Percentiles rank a stretch among this genome's conserved stretches.
Evolutionary conservation across 306 rosid genomes (phyloP).

Genomic region (Inga laurina): DNA sequence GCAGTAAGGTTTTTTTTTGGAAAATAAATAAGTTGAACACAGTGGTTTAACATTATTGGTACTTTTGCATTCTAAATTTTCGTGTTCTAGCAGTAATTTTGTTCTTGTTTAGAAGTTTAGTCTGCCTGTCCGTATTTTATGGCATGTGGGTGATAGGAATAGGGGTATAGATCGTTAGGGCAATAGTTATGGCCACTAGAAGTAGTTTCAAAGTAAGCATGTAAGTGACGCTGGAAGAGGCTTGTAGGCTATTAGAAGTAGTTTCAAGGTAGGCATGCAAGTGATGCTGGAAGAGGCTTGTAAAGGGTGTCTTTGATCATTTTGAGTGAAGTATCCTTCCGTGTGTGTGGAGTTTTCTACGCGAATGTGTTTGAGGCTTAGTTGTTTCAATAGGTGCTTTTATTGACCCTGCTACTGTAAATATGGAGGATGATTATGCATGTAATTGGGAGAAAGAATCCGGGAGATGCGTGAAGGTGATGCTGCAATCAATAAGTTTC

Average conservation of each 20-base stretch:
- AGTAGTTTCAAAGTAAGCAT: not conserved
- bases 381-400: not conserved
- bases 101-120: not conserved
- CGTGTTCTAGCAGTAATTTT: not conserved
- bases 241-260: not conserved
- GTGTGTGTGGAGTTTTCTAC: not conserved
- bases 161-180: not conserved
- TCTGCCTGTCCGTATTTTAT: not conserved
- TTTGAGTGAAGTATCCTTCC: not conserved
- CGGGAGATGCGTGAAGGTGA: not conserved
- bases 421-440: not conserved
- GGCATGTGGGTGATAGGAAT: not conserved
- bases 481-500: not conserved
- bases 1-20: constrained; percentile 30
- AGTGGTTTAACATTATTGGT: not conserved
- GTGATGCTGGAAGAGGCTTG: not conserved
- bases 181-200: not conserved
- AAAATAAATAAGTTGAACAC: not conserved
- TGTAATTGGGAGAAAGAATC: not conserved
- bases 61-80: not conserved
- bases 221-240: not conserved
- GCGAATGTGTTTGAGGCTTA: not conserved
- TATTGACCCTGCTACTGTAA: not conserved
- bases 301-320: not conserved
- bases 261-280: not conserved